A percentile compares a stretch with the other conserved stretches of the same genome.
Evolutionary conservation across 2,329 filamentous ascomycete species (phyloP).

Genomic region (Neopestalotiopsis sp.): DNA sequence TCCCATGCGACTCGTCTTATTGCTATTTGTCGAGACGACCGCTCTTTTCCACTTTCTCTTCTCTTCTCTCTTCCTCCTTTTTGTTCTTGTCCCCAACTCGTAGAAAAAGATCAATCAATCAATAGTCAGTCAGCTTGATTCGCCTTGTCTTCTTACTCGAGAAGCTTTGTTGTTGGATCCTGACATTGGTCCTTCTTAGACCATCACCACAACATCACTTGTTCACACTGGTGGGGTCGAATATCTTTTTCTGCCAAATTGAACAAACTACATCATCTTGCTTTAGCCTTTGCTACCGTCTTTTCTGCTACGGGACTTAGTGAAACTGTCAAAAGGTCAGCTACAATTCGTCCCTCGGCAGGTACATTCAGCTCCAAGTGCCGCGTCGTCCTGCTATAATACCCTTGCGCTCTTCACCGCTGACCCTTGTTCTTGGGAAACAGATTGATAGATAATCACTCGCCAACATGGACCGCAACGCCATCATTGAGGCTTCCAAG

Average conservation of each 20-base stretch:
- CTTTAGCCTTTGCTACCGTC: constrained; percentile 2
- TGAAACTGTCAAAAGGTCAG: neutral
- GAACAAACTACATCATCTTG: constrained; percentile 1
- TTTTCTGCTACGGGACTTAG: neutral
- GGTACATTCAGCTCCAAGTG: neutral
- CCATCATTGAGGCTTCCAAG: constrained; percentile 64
- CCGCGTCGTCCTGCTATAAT: neutral
- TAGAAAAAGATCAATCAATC: neutral
- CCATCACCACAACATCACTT: neutral
- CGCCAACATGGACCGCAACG: constrained; percentile 53
- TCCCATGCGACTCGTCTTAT: neutral
- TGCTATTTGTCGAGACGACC: neutral
- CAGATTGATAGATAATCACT: neutral
- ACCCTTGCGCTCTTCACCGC: neutral
- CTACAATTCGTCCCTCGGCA: neutral
- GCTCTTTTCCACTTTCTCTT: neutral
- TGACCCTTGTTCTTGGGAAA: neutral
- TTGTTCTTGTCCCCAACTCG: neutral
- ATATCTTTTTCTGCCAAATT: neutral
- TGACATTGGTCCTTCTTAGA: neutral
- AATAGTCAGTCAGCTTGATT: neutral
- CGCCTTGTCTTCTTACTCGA: neutral
- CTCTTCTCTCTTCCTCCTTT: neutral
- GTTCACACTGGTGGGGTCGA: neutral
- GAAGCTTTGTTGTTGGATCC: neutral